Conservation (phyloP, 805 yeast species). For the Saturnispora kantuleensis region DNA sequence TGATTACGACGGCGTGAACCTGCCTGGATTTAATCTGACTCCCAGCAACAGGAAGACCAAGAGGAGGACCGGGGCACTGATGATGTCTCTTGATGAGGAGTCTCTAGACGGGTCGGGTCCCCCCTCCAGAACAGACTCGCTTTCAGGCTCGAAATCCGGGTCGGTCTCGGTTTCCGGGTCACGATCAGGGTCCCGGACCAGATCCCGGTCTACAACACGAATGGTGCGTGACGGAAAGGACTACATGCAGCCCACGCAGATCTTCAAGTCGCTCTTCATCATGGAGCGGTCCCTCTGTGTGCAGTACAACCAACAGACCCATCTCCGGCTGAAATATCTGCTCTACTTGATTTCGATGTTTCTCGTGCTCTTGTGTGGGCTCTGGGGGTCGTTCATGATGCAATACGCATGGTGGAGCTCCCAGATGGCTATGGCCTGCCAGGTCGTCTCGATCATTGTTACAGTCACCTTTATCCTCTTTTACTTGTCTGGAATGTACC, state of each 20-base stretch:
- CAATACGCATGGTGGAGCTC: background rate
- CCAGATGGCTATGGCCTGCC: conserved; percentile 28
- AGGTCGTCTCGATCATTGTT: conserved; percentile 44
- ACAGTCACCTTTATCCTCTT: conserved; percentile 64
- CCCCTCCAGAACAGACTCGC: too few relatives aligned
- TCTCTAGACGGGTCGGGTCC: background rate
- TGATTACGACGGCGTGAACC: background rate
- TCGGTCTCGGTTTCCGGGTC: conserved; percentile 11
- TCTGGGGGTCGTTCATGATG: conserved; percentile 3
- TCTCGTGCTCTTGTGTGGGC: conserved; percentile 12
- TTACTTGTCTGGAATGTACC: conserved; percentile 83
- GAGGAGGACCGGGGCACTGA: background rate
- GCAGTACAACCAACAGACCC: conserved; percentile 66
- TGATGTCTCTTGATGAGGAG: conserved; percentile 3
- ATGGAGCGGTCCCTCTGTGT: conserved; percentile 78
- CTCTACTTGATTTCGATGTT: conserved; percentile 39
- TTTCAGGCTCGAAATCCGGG: conserved; percentile 6
- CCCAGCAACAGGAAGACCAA: background rate
- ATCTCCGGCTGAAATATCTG: conserved; percentile 52
- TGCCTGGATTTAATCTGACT: background rate
- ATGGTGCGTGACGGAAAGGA: conserved; percentile 2
- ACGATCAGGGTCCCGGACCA: conserved; percentile 13
- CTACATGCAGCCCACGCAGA: conserved; percentile 29
- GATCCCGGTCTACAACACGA: background rate
- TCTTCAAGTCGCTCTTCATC: conserved; percentile 71